Evolutionary conservation across 1,284 basidiomycete genomes (phyloP).

Genomic region (Psilocybe mexicana): DNA sequence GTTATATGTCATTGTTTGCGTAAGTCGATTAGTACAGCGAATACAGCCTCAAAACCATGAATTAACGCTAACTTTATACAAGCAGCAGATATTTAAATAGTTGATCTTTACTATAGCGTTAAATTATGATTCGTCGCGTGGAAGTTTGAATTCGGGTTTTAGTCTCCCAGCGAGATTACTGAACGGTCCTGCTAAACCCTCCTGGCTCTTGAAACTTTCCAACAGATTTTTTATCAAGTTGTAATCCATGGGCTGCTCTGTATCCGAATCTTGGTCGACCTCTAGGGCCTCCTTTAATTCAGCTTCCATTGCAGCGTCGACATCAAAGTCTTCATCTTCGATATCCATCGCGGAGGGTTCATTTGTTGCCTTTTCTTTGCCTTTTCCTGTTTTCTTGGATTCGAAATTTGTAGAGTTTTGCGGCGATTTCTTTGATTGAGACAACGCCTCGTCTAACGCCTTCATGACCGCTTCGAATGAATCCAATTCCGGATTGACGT

Average conservation of each 20-base stretch:
- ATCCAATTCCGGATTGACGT: conserved; percentile 70
- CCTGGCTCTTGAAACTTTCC: conserved; percentile 91
- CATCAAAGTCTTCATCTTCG: conserved; percentile 58
- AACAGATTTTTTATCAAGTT: conserved; percentile 93
- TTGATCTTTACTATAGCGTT: neutral
- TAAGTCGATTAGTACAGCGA: too few relatives aligned
- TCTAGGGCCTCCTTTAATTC: conserved; percentile 75
- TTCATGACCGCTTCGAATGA: conserved; percentile 95
- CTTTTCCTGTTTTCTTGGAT: conserved; percentile 36
- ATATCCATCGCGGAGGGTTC: conserved; percentile 21
- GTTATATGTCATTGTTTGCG: neutral
- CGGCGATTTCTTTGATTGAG: conserved; percentile 19
- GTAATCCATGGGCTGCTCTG: conserved; percentile 69
- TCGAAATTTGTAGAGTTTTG: conserved; percentile 13
- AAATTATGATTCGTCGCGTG: conserved; percentile 54
- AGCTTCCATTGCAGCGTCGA: conserved; percentile 82
- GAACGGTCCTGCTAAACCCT: conserved; percentile 84
- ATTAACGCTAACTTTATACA: too few relatives aligned
- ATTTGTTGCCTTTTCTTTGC: conserved; percentile 35
- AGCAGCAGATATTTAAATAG: neutral
- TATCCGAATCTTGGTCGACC: conserved; percentile 49
- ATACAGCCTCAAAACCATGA: too few relatives aligned
- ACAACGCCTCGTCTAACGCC: conserved; percentile 77
- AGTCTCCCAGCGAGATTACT: conserved; percentile 84
- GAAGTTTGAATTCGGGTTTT: conserved; percentile 71